A percentile compares a stretch with the other conserved stretches of the same genome.
Evolutionary conservation across 2,329 filamentous ascomycete species (phyloP).

Genomic region (Pseudodiploospora longispora): DNA sequence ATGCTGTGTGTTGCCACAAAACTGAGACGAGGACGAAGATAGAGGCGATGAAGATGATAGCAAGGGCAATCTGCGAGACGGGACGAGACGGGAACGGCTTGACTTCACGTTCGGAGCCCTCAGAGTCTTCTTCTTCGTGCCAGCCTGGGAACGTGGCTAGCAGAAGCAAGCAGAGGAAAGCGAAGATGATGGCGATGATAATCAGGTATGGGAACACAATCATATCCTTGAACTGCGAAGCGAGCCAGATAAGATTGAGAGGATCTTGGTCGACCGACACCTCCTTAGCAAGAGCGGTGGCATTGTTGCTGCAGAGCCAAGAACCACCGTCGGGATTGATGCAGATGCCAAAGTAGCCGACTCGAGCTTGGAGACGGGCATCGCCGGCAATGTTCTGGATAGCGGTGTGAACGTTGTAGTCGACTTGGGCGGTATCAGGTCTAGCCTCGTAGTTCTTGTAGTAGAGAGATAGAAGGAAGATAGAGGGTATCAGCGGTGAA

Average conservation of each 20-base stretch:
- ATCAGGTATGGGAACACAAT: slow-evolving; percentile 97
- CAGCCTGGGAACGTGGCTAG: slow-evolving; percentile 95
- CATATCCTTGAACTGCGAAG: slow-evolving; percentile 94
- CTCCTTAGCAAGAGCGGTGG: slow-evolving; percentile 83
- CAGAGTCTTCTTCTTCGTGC: slow-evolving; percentile 81
- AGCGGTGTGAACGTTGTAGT: slow-evolving; percentile 77
- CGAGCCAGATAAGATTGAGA: slow-evolving; percentile 94
- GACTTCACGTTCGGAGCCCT: slow-evolving; percentile 79
- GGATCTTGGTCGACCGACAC: slow-evolving; percentile 88
- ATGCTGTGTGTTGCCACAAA: slow-evolving; percentile 90
- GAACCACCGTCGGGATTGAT: slow-evolving; percentile 83
- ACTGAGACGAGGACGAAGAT: slow-evolving; percentile 68
- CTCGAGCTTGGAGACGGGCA: slow-evolving; percentile 78
- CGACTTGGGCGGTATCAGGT: slow-evolving; percentile 80
- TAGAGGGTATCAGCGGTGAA: slow-evolving; percentile 86
- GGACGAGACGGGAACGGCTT: slow-evolving; percentile 89
- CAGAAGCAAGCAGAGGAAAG: slow-evolving; percentile 90
- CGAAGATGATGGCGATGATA: slow-evolving; percentile 95
- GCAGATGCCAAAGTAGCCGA: slow-evolving; percentile 97
- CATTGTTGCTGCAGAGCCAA: slow-evolving; percentile 96
- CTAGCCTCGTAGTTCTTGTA: slow-evolving; percentile 79
- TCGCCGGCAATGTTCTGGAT: slow-evolving; percentile 84
- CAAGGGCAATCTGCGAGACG: slow-evolving; percentile 85
- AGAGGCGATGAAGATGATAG: slow-evolving; percentile 76
- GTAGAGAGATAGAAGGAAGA: slow-evolving; percentile 97